Conservation (phyloP, 805 yeast genomes). For the Torulaspora gathmanii region DNA sequence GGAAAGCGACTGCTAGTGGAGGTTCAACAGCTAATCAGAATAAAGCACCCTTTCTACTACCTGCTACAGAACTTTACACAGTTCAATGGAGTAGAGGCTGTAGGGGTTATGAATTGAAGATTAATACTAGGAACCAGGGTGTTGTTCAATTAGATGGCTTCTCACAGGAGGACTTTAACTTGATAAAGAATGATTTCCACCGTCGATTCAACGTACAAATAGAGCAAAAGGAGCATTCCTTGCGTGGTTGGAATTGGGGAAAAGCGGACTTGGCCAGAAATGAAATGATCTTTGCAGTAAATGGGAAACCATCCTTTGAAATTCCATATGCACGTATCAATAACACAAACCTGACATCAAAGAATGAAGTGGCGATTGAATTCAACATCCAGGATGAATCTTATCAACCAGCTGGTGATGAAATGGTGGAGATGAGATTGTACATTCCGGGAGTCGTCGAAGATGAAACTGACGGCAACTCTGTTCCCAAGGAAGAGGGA, state of each 20-base stretch:
- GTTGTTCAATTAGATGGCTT: conserved; percentile 90
- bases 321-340: conserved; percentile 75
- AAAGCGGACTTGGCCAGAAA: conserved; percentile 85
- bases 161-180: conserved; percentile 73
- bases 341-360: conserved; percentile 86
- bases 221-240: conserved; percentile 83
- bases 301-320: conserved; percentile 87
- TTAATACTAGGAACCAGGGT: conserved; percentile 84
- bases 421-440: conserved; percentile 88
- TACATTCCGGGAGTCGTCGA: conserved; percentile 82
- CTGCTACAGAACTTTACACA: conserved; percentile 76
- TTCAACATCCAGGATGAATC: conserved; percentile 56
- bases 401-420: conserved; percentile 79
- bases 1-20: conserved; percentile 61
- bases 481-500: conserved; percentile 31
- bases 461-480: conserved; percentile 45
- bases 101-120: conserved; percentile 81
- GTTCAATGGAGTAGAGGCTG: conserved; percentile 92
- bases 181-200: conserved; percentile 78
- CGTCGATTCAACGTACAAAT: conserved; percentile 66
- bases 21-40: conserved; percentile 45
- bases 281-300: conserved; percentile 79
- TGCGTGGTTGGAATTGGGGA: conserved; percentile 99
- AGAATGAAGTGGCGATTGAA: conserved; percentile 90
- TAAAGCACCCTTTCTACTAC: conserved; percentile 75